These are phyloP conservation scores for Fusarium oligoseptatum DNA, from an alignment of 2,329 filamentous ascomycete species.

Conservation along the genomic window DNA sequence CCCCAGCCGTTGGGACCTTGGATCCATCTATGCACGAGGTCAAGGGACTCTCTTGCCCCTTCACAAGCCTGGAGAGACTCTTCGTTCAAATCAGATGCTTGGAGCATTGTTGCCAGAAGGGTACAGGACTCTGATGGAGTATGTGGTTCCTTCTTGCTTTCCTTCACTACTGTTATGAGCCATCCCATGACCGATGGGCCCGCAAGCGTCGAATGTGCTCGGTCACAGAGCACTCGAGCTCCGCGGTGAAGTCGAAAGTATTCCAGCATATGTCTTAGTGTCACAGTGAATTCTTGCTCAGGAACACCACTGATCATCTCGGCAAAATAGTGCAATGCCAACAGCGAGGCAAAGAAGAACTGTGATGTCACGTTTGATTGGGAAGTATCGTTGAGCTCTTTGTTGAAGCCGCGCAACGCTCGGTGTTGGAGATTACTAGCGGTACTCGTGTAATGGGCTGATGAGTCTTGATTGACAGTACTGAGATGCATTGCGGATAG, in stretches of 20 bases:
- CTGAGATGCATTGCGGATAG: conserved; percentile 23
- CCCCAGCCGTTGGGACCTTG: conserved; percentile 3
- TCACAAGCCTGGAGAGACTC: background rate
- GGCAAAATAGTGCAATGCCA: conserved; percentile 22
- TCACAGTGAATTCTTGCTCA: background rate
- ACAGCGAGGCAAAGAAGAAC: conserved; percentile 22
- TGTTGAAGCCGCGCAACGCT: conserved; percentile 23
- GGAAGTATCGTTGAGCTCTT: background rate
- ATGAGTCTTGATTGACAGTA: background rate
- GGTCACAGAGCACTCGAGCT: background rate
- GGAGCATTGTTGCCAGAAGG: background rate
- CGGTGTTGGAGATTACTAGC: conserved; percentile 12
- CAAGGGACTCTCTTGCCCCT: background rate
- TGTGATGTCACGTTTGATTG: conserved; percentile 15
- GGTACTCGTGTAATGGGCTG: background rate
- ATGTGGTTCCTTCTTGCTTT: background rate
- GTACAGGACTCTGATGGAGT: rapidly evolving
- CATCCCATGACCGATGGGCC: background rate
- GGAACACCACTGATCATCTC: conserved; percentile 1
- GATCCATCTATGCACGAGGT: background rate
- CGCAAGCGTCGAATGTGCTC: background rate
- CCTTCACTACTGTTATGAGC: background rate
- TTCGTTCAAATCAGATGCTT: conserved; percentile 7
- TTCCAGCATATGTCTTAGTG: background rate
- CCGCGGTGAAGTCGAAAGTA: conserved; percentile 27